These are phyloP conservation scores for Schwanniomyces vanrijiae DNA, from an alignment of 805 yeast genomes.

Conservation along the genomic window DNA sequence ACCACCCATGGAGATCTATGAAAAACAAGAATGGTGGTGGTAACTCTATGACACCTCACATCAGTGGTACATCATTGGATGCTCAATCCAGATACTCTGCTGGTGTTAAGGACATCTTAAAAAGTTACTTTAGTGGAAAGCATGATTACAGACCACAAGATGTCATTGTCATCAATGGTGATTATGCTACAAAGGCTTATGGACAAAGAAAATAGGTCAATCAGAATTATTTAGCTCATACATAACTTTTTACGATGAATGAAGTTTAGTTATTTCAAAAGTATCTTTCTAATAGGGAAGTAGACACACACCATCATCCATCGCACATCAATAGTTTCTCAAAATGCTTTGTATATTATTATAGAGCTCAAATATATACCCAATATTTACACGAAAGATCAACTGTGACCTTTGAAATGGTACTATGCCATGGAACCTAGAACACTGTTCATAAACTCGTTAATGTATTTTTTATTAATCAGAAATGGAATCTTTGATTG, in stretches of 20 bases:
- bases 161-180: conserved; percentile 67
- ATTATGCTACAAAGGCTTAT: conserved; percentile 72
- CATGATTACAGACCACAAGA: conserved; percentile 75
- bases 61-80: conserved; percentile 76
- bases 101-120: conserved; percentile 67
- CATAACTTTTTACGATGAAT: background rate
- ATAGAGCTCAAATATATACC: background rate
- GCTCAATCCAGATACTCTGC: conserved; percentile 74
- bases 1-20: conserved; percentile 78
- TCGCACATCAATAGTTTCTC: background rate
- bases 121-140: conserved; percentile 60
- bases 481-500: conserved; percentile 66
- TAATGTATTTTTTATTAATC: conserved; percentile 10
- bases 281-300: too few species aligned
- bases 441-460: conserved; percentile 1
- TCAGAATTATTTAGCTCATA: background rate
- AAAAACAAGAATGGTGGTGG: conserved; percentile 67
- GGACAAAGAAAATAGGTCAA: conserved; percentile 42
- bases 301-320: too few species aligned
- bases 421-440: background rate
- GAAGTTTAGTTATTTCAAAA: too few species aligned
- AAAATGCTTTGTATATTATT: conserved; percentile 1
- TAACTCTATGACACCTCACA: conserved; percentile 84
- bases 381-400: background rate
- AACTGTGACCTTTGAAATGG: background rate